Conservation (phyloP, 306 rosid genomes). For the Inga oerstediana region DNA sequence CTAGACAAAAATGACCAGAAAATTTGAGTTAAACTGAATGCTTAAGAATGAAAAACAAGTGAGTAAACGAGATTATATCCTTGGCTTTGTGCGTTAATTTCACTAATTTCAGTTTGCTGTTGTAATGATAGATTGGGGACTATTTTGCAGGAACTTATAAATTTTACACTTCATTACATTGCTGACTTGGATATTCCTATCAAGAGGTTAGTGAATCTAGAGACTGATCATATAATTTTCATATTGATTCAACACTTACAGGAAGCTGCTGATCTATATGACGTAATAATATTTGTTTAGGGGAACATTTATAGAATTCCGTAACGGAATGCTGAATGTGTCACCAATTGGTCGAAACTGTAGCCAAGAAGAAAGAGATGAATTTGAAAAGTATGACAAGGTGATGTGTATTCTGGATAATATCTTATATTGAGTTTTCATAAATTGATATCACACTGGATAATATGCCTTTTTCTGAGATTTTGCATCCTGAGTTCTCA, state of each 20-base stretch:
- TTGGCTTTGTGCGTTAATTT: not conserved
- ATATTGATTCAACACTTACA: not conserved
- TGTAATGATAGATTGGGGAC: constrained; percentile 21
- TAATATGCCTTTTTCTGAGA: constrained; percentile 11
- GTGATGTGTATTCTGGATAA: constrained; percentile 40
- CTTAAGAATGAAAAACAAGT: not conserved
- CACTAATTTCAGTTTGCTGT: not conserved
- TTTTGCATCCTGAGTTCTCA: constrained; percentile 43
- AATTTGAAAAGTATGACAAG: constrained; percentile 91
- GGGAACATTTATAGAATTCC: constrained; percentile 93
- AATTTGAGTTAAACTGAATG: not conserved
- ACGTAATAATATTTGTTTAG: constrained; percentile 37
- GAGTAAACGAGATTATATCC: constrained; percentile 1
- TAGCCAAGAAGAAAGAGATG: constrained; percentile 98
- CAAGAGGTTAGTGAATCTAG: constrained; percentile 56
- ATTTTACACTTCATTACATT: constrained; percentile 66
- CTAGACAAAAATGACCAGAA: not conserved
- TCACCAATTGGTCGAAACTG: constrained; percentile 97
- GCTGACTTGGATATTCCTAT: constrained; percentile 79
- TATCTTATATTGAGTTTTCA: not conserved
- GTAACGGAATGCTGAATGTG: constrained; percentile 91
- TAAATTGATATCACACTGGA: not conserved
- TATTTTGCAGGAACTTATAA: constrained; percentile 60
- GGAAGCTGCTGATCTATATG: constrained; percentile 19
- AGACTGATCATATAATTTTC: not conserved